phyloP scores from a whole-genome alignment of 768 basidiomycete species.

The Kwoniella newhampshirensis region DNA sequence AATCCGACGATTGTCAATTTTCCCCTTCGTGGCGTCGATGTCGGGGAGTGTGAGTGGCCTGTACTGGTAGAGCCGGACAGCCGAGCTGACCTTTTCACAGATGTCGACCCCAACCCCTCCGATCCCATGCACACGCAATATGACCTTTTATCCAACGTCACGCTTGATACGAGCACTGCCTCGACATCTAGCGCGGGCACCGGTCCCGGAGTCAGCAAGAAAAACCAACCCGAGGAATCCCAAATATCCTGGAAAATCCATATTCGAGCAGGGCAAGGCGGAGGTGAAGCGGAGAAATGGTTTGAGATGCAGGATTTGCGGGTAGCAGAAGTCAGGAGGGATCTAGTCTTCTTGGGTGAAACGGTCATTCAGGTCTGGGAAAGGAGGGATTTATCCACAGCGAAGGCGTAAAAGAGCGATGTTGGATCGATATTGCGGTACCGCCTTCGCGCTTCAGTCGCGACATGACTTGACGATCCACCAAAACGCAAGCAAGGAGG shows the following conservation, averaged over 20 bases:
- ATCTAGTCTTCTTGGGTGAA: slow-evolving; percentile 97
- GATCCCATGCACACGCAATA: slow-evolving; percentile 69
- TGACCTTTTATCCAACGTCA: slow-evolving; percentile 93
- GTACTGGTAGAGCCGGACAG: too few species aligned
- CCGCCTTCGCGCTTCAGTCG: too few species aligned
- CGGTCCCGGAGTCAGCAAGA: slow-evolving; percentile 41
- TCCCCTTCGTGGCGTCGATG: slow-evolving; percentile 87
- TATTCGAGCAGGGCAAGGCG: slow-evolving; percentile 60
- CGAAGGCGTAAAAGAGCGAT: too few species aligned
- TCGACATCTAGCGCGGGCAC: slow-evolving; percentile 64
- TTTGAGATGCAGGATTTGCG: slow-evolving; percentile 94
- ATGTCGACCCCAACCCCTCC: slow-evolving; percentile 67
- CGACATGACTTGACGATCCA: too few species aligned
- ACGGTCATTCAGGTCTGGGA: slow-evolving; percentile 79
- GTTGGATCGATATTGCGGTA: too few species aligned
- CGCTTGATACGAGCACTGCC: slow-evolving; percentile 91
- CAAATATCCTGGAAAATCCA: slow-evolving; percentile 83
- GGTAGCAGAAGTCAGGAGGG: slow-evolving; percentile 91
- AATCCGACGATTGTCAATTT: slow-evolving; percentile 99
- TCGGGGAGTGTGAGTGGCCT: slow-evolving; percentile 74
- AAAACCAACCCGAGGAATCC: slow-evolving; percentile 25
- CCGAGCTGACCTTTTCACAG: slow-evolving; percentile 57
- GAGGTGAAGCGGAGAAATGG: slow-evolving; percentile 72
- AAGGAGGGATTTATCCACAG: slow-evolving; percentile 39
- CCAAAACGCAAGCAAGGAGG: too few species aligned